Base-by-base conservation (phyloP, 1,284 basidiomycete species). In the Ceratobasidium sp. region DNA sequence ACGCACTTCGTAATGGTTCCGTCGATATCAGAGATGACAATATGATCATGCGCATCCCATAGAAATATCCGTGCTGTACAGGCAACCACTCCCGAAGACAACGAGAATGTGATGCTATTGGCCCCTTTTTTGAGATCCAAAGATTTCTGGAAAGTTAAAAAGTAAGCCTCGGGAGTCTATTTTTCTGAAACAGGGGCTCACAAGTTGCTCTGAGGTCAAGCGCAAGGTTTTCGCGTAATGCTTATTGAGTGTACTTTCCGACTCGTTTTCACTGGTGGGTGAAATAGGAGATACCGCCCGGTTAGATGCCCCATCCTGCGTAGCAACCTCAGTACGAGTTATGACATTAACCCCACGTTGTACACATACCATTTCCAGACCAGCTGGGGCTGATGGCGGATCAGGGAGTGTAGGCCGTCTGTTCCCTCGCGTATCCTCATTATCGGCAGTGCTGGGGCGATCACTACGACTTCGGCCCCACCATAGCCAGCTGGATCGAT, bases 1-100 rank as follows among this genome's bases (percentile, higher is more conserved):
- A 75, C 85, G 49, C 73, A 95, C 93, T 97, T 98, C 39, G 97
- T 99, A 77, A 99, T 99, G 0, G 97, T 99, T 1, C 97, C 97
- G 76, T 99, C 97, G 72, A 99, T 99, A 76, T 99, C 97, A 39
- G 95, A 98, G 49, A 99, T 88, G 36, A 99, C 91, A 23, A 99
- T 87, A 27, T 86, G 85, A 77, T 98, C 93, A 8, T 86, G 88
- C 29, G 88, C 86, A 71, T 98, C 93, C 96, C 95, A 99, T 16
- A 99, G 82, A 74, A 99, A 99, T 73, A 99, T 92, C 2, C 95
- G 85, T 8, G 97, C 94, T 1, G 93, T 88, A 73, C 95, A 98
- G 0, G 90, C 91, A 1, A 93, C 87, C 2, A 85, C 84, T 5
- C 93, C 93, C 3, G 93, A 90, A n/a, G 93, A 94, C 42, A 98